Evolutionary conservation across 805 yeast species (phyloP).

Genomic region (Candida gorgasii): DNA sequence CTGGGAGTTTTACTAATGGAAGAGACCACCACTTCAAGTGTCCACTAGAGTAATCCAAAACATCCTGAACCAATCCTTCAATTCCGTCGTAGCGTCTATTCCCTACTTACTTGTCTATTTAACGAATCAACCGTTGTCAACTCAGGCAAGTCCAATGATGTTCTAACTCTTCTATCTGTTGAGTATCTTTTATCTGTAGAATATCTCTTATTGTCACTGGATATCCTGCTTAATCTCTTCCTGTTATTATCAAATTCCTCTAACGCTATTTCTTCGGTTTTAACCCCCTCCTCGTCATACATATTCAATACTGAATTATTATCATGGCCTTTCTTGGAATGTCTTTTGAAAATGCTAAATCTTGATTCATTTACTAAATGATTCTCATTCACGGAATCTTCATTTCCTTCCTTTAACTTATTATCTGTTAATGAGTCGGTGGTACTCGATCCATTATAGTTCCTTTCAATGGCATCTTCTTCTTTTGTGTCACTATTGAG

Average conservation of each 20-base stretch:
- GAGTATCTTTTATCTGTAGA: constrained; percentile 9
- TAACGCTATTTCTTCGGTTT: constrained; percentile 55
- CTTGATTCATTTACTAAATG: constrained; percentile 24
- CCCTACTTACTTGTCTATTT: constrained; percentile 3
- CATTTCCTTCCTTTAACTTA: background rate
- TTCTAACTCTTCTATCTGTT: constrained; percentile 13
- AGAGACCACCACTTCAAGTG: too few relatives aligned
- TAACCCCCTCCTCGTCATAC: constrained; percentile 34
- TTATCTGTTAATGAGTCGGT: constrained; percentile 8
- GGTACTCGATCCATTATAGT: constrained; percentile 15
- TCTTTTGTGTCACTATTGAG: constrained; percentile 17
- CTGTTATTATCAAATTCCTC: constrained; percentile 35
- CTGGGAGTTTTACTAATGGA: too few relatives aligned
- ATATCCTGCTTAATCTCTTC: constrained; percentile 23
- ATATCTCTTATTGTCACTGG: constrained; percentile 16
- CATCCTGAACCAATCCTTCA: too few relatives aligned
- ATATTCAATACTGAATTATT: constrained; percentile 34
- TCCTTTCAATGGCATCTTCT: constrained; percentile 7
- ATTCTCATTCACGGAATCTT: background rate
- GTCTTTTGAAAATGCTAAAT: constrained; percentile 33
- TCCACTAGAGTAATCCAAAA: too few relatives aligned
- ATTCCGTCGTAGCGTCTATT: background rate
- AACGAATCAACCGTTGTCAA: constrained; percentile 16
- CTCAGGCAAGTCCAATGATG: constrained; percentile 18
- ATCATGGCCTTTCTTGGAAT: constrained; percentile 28